Base-by-base conservation (phyloP, 352 stramenopile genomes). In the Thraustochytrium sp. region DNA sequence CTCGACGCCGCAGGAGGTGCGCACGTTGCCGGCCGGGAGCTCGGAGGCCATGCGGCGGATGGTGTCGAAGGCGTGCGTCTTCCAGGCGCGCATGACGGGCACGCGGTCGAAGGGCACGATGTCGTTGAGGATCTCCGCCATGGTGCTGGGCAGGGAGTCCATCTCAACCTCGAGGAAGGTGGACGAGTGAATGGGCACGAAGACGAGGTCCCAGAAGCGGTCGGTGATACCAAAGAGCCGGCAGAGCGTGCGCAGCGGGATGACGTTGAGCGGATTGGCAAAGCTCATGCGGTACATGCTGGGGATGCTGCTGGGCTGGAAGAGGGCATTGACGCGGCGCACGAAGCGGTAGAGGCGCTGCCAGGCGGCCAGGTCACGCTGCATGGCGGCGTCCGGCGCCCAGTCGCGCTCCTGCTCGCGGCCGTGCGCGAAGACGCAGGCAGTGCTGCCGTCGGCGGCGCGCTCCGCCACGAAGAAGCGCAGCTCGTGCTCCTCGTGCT, bases 161-260 rank as follows among this genome's bases (percentile, higher is more conserved):
- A 90, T 65, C 53, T 90, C 87, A 48, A 89, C 87, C 2, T 89
- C 87, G 9, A 90, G 74, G 61, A 90, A 90, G 34, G 85, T 88
- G 37, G 85, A 85, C 34, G 87, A 89, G 49, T 90, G 88, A 84
- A 89, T 82, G 42, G 87, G 87, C 8, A 87, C 89, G 48, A 90
- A 90, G 23, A 90, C 86, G n/a, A 88, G 82, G 37, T 89, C 80
- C 87, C 87, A 90, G 85, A 86, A 90, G 0, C 23, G 61, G 29
- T 83, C 48, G 49, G 76, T 85, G 37, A 86, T 82, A 26, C 87
- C 87, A 61, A 88, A 82, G 26, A 86, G 40, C 26, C 62, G 54
- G 64, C 84, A 90, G 3, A 90, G 48, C 8, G 76, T 85, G 62
- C 87, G 87, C 38, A 90, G 53, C 23, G 87, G 87, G 44, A 90